Evolutionary conservation across 2,329 filamentous ascomycete species (phyloP), one percentile per base, ranked within the genome.

Genomic region (Ascochyta pisi): DNA sequence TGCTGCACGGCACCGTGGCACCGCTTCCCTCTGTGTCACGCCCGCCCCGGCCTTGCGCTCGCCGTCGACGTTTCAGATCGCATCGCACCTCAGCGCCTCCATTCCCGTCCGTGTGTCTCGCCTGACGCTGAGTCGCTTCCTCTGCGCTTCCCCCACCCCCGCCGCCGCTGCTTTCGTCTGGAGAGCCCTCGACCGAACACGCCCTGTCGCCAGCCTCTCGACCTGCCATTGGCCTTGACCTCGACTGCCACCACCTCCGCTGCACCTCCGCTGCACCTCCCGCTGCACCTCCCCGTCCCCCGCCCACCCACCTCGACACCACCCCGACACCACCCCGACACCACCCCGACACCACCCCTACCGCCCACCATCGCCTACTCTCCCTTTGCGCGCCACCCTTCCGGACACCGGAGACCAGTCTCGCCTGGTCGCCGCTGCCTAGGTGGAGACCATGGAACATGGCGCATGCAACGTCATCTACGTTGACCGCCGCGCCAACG

Each of bases 391-490:
- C 67, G 66, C 65, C 66, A 72, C 62, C 58, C 64, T 62, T 60
- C 65, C 62, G 49, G 54, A 61, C 49, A 54, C 61, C 61, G 60
- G 51, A 59, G 69, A 68, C 66, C 70, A 69, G 65, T 58, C 43
- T 47, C 40, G 51, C 60, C 71, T 70, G 69, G 67, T 71, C 69
- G 64, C 69, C 66, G 66, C 60, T 62, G 61, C 57, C 60, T 46
- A 58, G 58, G 65, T 63, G 68, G 68, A 69, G 66, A 74, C 62
- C 48, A 79, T 79, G 77, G 75, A 78, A 54, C 75, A 77, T 75
- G 76, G 75, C 65, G 71, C 74, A 54, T 78, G 76, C 69, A 77
- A 78, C 66, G 71, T 79, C 47, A 75, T 79, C 57, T 79, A 79
- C 69, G 68, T 78, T 59, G 76, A 79, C 65, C 72, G 76, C 45